phyloP scores from a whole-genome alignment of 345 rosid species.

The Ceriops tagal region DNA sequence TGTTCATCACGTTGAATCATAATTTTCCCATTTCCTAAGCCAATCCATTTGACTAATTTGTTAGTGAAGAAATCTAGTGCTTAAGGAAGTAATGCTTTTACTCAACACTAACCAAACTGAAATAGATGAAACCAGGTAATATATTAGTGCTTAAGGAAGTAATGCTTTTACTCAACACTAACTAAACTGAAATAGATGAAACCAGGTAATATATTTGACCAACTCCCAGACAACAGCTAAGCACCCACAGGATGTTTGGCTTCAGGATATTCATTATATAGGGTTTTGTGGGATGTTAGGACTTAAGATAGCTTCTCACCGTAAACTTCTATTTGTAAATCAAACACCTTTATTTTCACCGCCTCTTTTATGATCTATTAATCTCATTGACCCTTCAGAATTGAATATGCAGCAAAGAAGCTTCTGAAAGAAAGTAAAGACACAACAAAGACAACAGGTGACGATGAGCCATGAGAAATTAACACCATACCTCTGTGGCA shows the following conservation, averaged over 20 bases:
- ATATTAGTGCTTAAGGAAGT: background rate
- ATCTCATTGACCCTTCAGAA: background rate
- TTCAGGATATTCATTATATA: background rate
- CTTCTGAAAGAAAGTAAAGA: background rate
- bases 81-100: background rate
- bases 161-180: background rate
- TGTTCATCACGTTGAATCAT: no score
- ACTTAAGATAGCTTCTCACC: background rate
- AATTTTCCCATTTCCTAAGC: background rate
- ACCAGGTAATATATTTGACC: background rate
- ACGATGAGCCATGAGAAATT: conserved; percentile 3
- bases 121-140: background rate
- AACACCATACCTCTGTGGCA: conserved; percentile 58
- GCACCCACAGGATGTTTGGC: no score
- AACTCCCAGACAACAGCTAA: background rate
- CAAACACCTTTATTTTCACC: background rate
- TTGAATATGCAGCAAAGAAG: background rate
- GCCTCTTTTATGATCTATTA: background rate
- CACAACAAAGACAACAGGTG: background rate
- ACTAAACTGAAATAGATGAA: background rate
- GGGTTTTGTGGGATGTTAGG: background rate
- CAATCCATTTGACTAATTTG: background rate
- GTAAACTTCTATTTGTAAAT: background rate
- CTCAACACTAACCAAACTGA: background rate
- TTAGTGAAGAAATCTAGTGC: background rate